These are phyloP conservation scores for Solanum bulbocastanum DNA, from an alignment of 257 asterid species.

Conservation along the genomic window DNA sequence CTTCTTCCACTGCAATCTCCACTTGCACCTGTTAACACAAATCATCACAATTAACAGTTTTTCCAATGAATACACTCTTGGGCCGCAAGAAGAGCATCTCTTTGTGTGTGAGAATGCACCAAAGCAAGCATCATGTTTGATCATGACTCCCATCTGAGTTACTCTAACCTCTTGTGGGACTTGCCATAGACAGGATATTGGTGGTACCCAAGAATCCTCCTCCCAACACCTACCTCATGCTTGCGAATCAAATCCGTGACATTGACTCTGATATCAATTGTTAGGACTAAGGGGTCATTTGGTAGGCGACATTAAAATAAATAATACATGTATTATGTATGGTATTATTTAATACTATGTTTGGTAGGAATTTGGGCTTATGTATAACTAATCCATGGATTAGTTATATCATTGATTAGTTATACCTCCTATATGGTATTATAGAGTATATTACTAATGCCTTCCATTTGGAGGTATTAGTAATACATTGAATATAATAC, in stretches of 20 bases:
- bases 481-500: no score
- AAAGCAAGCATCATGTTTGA: no score
- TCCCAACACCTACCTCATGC: neutral
- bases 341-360: no score
- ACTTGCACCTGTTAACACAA: slow-evolving; percentile 43
- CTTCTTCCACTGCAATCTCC: slow-evolving; percentile 52
- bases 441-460: no score
- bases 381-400: no score
- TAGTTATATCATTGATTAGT: no score
- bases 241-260: neutral
- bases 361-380: no score
- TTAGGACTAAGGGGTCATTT: neutral
- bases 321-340: no score
- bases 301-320: no score
- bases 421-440: no score
- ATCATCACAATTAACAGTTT: neutral
- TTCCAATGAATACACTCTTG: neutral
- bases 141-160: neutral
- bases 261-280: neutral
- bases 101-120: neutral
- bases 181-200: neutral
- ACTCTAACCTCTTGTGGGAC: neutral
- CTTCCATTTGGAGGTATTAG: no score
- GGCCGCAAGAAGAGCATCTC: neutral
- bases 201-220: neutral